A percentile compares a stretch with the other conserved stretches of the same genome.
Evolutionary conservation across 306 rosid genomes (phyloP).

Genomic region (Trichosanthes cucumerina): DNA sequence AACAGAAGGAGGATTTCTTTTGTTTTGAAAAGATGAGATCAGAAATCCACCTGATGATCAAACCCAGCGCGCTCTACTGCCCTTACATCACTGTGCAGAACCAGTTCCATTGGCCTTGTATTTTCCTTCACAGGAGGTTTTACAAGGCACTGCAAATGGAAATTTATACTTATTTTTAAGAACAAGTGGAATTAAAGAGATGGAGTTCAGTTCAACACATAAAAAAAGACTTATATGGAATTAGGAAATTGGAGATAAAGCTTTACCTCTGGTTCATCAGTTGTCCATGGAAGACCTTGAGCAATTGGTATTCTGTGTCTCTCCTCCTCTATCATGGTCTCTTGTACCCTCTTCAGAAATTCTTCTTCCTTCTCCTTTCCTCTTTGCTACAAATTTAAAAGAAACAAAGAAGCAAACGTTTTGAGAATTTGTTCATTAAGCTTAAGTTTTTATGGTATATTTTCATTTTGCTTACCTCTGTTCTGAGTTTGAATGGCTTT

Average conservation of each 20-base stretch:
- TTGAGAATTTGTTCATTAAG: not conserved
- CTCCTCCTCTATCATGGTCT: conserved; percentile 59
- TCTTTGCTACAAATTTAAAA: conserved; percentile 55
- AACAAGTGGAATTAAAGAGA: not conserved
- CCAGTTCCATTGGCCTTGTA: conserved; percentile 60
- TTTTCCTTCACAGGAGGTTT: conserved; percentile 72
- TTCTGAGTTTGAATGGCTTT: conserved; percentile 84
- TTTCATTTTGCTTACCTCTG: conserved; percentile 45
- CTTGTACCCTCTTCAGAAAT: conserved; percentile 60
- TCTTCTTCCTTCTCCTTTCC: conserved; percentile 80
- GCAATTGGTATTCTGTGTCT: conserved; percentile 71
- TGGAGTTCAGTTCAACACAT: not conserved
- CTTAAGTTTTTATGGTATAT: not conserved
- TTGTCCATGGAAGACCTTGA: conserved; percentile 96
- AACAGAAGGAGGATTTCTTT: not conserved
- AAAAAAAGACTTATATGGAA: too few relatives aligned
- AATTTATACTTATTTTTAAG: not conserved
- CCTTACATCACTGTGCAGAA: conserved; percentile 60
- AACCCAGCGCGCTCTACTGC: conserved; percentile 79
- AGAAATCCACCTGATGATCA: conserved; percentile 58
- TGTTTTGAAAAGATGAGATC: not conserved
- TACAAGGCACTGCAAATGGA: conserved; percentile 39
- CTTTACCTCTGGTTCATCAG: conserved; percentile 88
- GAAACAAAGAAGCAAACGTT: not conserved
- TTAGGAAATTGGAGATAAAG: not conserved